Conservation (phyloP, 345 rosid genomes). For the Limnanthes douglasii region DNA sequence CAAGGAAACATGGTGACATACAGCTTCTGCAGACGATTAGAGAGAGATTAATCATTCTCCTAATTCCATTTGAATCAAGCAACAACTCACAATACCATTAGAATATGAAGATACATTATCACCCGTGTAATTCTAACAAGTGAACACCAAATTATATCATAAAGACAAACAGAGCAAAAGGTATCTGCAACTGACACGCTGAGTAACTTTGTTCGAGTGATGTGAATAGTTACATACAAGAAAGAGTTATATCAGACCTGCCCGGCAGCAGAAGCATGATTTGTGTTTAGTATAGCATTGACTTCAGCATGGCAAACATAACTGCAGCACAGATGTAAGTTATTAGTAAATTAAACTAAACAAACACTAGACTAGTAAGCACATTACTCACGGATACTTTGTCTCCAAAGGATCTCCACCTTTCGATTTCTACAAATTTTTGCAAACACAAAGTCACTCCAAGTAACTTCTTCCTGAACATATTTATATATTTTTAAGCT, state of each 20-base stretch:
- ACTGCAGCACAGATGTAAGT: constrained; percentile 20
- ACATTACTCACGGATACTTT: constrained; percentile 63
- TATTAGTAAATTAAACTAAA: constrained; percentile 3
- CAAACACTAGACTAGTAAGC: constrained; percentile 3
- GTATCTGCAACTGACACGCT: constrained; percentile 1
- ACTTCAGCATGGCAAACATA: constrained; percentile 99
- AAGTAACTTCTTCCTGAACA: neutral
- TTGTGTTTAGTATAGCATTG: constrained; percentile 86
- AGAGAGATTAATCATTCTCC: constrained; percentile 2
- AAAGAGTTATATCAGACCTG: constrained; percentile 30
- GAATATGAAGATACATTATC: too few relatives aligned
- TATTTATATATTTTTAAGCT: neutral
- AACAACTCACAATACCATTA: too few relatives aligned
- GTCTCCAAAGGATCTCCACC: constrained; percentile 72
- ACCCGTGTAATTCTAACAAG: too few relatives aligned
- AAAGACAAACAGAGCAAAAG: neutral
- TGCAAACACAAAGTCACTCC: neutral
- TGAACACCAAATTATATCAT: too few relatives aligned
- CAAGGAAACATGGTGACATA: constrained; percentile 98
- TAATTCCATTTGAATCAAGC: neutral
- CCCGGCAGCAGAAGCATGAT: constrained; percentile 84
- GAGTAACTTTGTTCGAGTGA: neutral
- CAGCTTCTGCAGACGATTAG: constrained; percentile 55
- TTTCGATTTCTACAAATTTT: constrained; percentile 55
- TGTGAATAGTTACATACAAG: neutral